Evolutionary conservation across 306 rosid species (phyloP).

Genomic region (Hippophae tibetana): DNA sequence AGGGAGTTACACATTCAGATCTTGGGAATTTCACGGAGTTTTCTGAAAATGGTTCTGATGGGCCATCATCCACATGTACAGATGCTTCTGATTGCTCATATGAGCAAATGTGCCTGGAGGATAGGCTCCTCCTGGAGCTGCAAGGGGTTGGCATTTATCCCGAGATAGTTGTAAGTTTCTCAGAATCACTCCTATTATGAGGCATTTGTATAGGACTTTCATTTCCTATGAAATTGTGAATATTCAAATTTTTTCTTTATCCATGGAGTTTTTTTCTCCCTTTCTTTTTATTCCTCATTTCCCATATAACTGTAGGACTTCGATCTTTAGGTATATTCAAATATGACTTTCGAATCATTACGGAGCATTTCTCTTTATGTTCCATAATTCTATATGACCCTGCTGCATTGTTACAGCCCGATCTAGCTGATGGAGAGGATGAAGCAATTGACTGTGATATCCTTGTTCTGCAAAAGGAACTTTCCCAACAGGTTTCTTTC

Average conservation of each 20-base stretch:
- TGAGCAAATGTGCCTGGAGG: constrained; percentile 69
- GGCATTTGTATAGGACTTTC: neutral
- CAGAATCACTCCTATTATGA: no score
- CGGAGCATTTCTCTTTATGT: no score
- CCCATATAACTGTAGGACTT: neutral
- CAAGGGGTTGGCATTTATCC: constrained; percentile 81
- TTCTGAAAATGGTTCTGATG: constrained; percentile 57
- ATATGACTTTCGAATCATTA: no score
- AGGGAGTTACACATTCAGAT: constrained; percentile 54
- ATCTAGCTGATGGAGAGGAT: constrained; percentile 59
- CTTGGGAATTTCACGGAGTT: constrained; percentile 47
- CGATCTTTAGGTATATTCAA: no score
- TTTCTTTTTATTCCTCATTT: constrained; percentile 1
- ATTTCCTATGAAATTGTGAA: constrained; percentile 12
- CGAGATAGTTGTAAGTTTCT: constrained; percentile 52
- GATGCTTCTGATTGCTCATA: constrained; percentile 48
- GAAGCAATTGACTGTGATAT: constrained; percentile 61
- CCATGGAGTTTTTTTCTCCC: neutral
- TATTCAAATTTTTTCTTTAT: constrained; percentile 7
- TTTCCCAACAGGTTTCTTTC: constrained; percentile 52
- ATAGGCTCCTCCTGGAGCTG: constrained; percentile 72
- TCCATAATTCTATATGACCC: constrained; percentile 3
- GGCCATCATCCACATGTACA: constrained; percentile 41
- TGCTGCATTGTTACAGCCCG: constrained; percentile 54
- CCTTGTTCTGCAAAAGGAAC: constrained; percentile 48